Base-by-base conservation (phyloP, 1,284 basidiomycete genomes). In the Austropuccinia psidii region DNA sequence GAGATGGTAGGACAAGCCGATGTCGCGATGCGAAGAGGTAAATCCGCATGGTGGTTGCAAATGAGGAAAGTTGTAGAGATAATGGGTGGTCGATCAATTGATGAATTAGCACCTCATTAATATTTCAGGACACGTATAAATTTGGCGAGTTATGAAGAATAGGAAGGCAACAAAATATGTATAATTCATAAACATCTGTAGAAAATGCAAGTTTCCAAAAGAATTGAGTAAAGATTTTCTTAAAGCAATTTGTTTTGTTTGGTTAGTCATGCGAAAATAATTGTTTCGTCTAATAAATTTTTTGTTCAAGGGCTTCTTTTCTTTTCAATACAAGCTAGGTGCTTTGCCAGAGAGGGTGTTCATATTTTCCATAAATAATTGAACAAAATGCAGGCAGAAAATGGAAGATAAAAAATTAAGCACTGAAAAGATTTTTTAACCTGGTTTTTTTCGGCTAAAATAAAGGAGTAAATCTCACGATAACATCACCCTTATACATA, bases 1-100 rank as follows among this genome's bases (percentile, higher is more conserved):
- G 90, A 92, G 77, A 91, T 98, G 86, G 84, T 90, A 64, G 82
- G 84, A 75, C 87, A 91, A 68, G 91, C 94, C 27, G 94, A 98
- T 82, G 90, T 95, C 88, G 87, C 87, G 83, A 88, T 93, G 80
- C 84, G 95, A 74, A 82, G 92, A 76, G 93, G 92, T 0, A 90
- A 87, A 81, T 82, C 84, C 41, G 83, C 84, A 66, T 95, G 93
- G 92, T 98, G 95, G 96, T 81, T 80, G 35, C 84, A 83, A 24
- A 81, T 89, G 75, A 89, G 87, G 78, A 84, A 84, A 21, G 81
- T 94, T 73, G 88, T 87, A 5, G 90, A 93, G 81, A 84, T 86
- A 47, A 82, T 95, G 55, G 69, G 74, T 33, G 77, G 77, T 41
- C 55, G 66, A 52, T 47, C 31, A 21, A 57, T 62, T 31, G 49